phyloP scores from a whole-genome alignment of 495 filamentous ascomycete genomes.

The Podospora pseudoanserina region DNA sequence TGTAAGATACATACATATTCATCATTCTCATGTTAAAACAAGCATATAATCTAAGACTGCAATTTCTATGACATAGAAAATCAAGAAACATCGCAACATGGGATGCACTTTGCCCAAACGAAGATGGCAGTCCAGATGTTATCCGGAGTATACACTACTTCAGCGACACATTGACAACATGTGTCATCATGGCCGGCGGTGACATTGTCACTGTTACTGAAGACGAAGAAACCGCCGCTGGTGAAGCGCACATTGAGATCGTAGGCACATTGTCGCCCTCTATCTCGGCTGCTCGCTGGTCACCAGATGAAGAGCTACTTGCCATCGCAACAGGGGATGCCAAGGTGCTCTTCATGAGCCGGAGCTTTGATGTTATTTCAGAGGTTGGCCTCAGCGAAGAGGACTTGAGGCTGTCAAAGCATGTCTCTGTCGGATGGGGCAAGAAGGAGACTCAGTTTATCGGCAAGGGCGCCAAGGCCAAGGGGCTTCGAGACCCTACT shows the following conservation, averaged over 20 bases:
- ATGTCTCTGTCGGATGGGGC: slow-evolving; percentile 98
- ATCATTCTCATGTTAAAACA: neutral
- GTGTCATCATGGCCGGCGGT: slow-evolving; percentile 81
- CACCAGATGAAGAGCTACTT: slow-evolving; percentile 88
- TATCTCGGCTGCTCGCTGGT: slow-evolving; percentile 87
- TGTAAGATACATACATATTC: slow-evolving; percentile 36
- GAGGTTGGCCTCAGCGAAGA: slow-evolving; percentile 66
- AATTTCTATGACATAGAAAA: slow-evolving; percentile 22
- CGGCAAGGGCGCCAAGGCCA: slow-evolving; percentile 86
- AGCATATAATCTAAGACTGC: neutral
- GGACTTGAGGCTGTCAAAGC: slow-evolving; percentile 82
- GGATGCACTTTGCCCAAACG: slow-evolving; percentile 73
- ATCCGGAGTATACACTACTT: slow-evolving; percentile 80
- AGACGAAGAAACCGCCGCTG: slow-evolving; percentile 57
- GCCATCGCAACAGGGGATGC: slow-evolving; percentile 73
- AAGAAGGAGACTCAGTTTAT: slow-evolving; percentile 98
- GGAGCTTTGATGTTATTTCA: slow-evolving; percentile 78
- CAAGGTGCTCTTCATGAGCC: slow-evolving; percentile 88
- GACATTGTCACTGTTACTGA: slow-evolving; percentile 85
- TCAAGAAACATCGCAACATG: slow-evolving; percentile 66
- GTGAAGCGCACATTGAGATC: slow-evolving; percentile 75
- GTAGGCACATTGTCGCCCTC: slow-evolving; percentile 89
- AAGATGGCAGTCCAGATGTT: slow-evolving; percentile 64
- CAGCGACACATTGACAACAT: slow-evolving; percentile 68
- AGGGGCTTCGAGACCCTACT: slow-evolving; percentile 85